Evolutionary conservation across 164 flowering plant genomes (phyloP), one percentile per base, ranked within the genome.

Genomic region (Tetrastigma voinierianum): DNA sequence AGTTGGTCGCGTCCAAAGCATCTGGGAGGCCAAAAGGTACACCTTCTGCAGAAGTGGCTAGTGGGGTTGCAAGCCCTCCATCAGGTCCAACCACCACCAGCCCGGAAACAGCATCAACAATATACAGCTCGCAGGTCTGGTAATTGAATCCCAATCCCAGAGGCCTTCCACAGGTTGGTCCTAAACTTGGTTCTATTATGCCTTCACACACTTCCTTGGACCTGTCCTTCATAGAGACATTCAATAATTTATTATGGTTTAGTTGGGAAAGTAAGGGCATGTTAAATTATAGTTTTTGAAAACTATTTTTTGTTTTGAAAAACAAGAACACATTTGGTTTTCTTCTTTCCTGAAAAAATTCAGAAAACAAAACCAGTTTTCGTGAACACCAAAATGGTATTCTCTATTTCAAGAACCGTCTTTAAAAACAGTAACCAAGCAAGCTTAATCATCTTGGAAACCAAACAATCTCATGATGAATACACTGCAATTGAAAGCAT

Each of bases 91-190:
- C 79, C 40, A 73, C 62, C 21, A 72, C 14, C 1, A 81, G 74
- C 15, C 86, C 86, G 18, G 43, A 58, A 65, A 67, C 76, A 24
- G 84, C 82, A 62, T 83, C 87, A 1, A 71, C 75, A 11, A 83
- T 60, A 75, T 76, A 83, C 19, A 83, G 64, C 5, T 81, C 69
- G 0, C 80, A 71, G 9, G 82, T 78, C 32, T 24, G 60, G n/a
- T 13, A 15, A 47, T 81, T 53, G 56, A 81, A 83, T 20, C 68
- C 63, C 15, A 80, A 49, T 2, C 78, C 85, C 8, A 82, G 7
- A 13, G 85, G 80, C 47, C 81, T 63, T 16, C 83, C 81, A 56
- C 85, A 82, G 2, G 47, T 47, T 1, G 65, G 65, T 49, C 64
- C 76, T 7, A 15, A 9, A 18, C 46, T 48, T 3, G n/a, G 17